Base-by-base conservation (phyloP, 2,329 filamentous ascomycete species). In the Chrysoporthe deuterocubensis region DNA sequence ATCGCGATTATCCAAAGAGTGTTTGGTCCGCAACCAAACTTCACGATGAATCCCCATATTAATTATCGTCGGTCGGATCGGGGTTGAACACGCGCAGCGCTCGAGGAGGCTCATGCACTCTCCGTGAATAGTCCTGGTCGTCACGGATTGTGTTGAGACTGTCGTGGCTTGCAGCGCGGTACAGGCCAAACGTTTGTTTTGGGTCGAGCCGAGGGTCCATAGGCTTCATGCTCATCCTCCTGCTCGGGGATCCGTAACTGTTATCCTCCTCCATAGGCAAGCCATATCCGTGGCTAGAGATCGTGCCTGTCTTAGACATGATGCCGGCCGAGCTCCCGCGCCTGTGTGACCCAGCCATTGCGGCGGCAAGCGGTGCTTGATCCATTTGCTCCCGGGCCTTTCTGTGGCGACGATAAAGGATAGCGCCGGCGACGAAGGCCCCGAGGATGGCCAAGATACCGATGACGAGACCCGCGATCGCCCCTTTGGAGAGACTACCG, bases 181-280 rank as follows among this genome's bases (percentile, higher is more conserved):
- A 90, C 14, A 89, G 78, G 21, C 84, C 84, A 46, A 83, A 81
- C 60, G 85, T 83, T 26, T 65, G 63, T 70, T 86, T 89, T 0
- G 88, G 88, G 72, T 90, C 85, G 80, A 90, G 84, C 57, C 88
- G 82, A 43, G 88, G 88, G 73, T 90, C 88, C 65, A 89, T 83
- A 9, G 86, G 85, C 81, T 86, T 83, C 64, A 89, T 65, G 66
- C 68, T 70, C 56, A 70, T 48, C 58, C 68, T 75, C 57, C 81
- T 80, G 74, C 84, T 85, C 16, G 54, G 61, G 26, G 68, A 67
- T 18, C 64, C 61, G 48, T 70, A 70, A 32, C 67, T 67, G n/a
- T 16, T 50, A 37, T 70, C 68, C 52, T 70, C 68, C 40, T 70
- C 68, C 68, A 70, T 70, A 11, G 66, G 44, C 54, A 70, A 54